Evolutionary conservation across 192 early-diverging fungal species (phyloP).

Genomic region (Gamsiella multidivaricata): DNA sequence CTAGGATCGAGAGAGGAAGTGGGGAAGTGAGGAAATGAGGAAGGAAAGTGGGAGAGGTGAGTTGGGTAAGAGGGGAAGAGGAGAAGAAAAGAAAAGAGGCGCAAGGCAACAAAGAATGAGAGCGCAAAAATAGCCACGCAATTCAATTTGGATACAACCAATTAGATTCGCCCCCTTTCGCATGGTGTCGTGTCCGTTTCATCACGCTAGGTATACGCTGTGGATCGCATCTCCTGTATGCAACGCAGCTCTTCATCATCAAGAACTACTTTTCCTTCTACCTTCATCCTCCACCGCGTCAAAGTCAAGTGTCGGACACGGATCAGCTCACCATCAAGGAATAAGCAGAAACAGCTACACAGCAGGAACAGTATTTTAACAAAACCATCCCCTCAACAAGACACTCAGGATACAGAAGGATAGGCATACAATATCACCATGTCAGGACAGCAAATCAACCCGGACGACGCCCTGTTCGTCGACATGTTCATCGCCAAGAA

Average conservation of each 20-base stretch:
- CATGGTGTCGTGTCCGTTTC: too few relatives aligned
- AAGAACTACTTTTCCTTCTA: too few relatives aligned
- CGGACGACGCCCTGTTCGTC: constrained; percentile 59
- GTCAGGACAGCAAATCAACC: constrained; percentile 49
- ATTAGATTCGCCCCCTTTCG: too few relatives aligned
- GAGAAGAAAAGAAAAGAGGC: not conserved
- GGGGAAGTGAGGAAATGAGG: not conserved
- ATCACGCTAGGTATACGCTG: too few relatives aligned
- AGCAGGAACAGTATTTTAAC: too few relatives aligned
- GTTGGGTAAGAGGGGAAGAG: not conserved
- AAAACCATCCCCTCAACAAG: not conserved
- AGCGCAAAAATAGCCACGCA: not conserved
- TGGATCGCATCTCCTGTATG: too few relatives aligned
- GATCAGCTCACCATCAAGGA: too few relatives aligned
- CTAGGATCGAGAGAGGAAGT: not conserved
- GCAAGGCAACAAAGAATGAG: not conserved
- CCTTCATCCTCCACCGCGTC: too few relatives aligned
- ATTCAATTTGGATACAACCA: too few relatives aligned
- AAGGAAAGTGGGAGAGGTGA: not conserved
- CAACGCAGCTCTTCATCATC: too few relatives aligned
- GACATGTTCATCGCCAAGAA: constrained; percentile 69
- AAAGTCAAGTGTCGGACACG: too few relatives aligned
- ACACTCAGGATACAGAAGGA: not conserved
- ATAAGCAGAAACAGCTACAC: too few relatives aligned
- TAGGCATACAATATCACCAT: constrained; percentile 13